Conservation (phyloP, 306 rosid species). For the Parietaria judaica region DNA sequence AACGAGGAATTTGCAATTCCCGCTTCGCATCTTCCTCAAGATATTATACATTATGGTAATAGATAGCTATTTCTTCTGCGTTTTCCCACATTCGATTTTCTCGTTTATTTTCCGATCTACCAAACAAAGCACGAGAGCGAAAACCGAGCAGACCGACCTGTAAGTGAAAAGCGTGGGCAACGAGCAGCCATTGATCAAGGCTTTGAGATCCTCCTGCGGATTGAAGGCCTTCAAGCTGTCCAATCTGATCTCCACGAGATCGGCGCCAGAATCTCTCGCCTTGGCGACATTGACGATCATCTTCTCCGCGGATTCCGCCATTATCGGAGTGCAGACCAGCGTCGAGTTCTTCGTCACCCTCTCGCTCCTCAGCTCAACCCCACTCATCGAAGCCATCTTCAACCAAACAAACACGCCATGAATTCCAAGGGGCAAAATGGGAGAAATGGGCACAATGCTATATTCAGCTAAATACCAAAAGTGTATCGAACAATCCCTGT, state of each 20-base stretch:
- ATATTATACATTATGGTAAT: too few species aligned
- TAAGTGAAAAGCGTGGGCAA: slow-evolving; percentile 54
- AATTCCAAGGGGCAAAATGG: too few species aligned
- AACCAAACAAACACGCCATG: too few species aligned
- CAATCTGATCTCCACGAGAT: slow-evolving; percentile 66
- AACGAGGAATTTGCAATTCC: background rate
- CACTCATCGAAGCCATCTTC: slow-evolving; percentile 31
- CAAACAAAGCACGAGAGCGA: too few species aligned
- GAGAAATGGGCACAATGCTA: too few species aligned
- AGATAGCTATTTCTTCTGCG: too few species aligned
- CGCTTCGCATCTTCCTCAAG: too few species aligned
- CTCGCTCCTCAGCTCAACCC: slow-evolving; percentile 21
- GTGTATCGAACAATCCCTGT: too few species aligned
- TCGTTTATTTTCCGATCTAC: too few species aligned
- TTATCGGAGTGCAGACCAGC: slow-evolving; percentile 48
- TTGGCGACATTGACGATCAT: slow-evolving; percentile 33
- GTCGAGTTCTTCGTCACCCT: slow-evolving; percentile 33
- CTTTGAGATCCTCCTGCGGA: slow-evolving; percentile 33
- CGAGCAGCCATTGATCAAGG: slow-evolving; percentile 33
- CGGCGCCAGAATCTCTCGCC: slow-evolving; percentile 48
- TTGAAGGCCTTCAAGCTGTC: slow-evolving; percentile 47
- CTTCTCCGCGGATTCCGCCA: slow-evolving; percentile 41
- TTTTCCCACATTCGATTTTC: too few species aligned
- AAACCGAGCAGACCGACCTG: slow-evolving; percentile 24
- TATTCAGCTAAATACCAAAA: too few species aligned